phyloP scores from a whole-genome alignment of 2,329 filamentous ascomycete species.

The Verticillium dahliae region DNA sequence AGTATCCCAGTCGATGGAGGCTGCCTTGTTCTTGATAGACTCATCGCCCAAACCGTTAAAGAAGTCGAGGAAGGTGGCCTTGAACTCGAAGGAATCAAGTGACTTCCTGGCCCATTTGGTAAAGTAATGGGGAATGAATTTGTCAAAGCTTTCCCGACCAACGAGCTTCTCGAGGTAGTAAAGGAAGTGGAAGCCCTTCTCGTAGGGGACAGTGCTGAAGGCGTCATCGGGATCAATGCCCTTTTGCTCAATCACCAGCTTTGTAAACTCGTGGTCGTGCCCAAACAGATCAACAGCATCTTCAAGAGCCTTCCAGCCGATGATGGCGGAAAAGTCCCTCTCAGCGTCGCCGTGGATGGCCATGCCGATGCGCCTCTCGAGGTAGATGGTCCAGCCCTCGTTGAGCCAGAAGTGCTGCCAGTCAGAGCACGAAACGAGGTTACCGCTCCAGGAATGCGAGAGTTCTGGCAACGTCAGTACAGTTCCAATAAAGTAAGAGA shows the following conservation, averaged over 20 bases:
- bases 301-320: constrained; percentile 86
- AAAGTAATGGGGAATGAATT: constrained; percentile 95
- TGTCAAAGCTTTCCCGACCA: constrained; percentile 82
- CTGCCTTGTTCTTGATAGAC: constrained; percentile 56
- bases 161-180: constrained; percentile 85
- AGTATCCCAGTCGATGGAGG: constrained; percentile 78
- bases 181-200: constrained; percentile 93
- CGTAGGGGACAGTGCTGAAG: constrained; percentile 88
- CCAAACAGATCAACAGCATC: constrained; percentile 77
- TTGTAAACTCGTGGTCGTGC: constrained; percentile 84
- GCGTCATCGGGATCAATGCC: constrained; percentile 93
- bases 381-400: constrained; percentile 88
- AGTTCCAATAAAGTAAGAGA: not conserved
- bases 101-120: constrained; percentile 77
- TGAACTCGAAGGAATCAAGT: constrained; percentile 92
- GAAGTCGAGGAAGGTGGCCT: constrained; percentile 78
- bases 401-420: constrained; percentile 46
- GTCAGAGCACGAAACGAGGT: constrained; percentile 7
- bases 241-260: constrained; percentile 79
- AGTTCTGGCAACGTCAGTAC: not conserved
- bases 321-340: constrained; percentile 91
- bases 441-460: constrained; percentile 8
- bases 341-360: constrained; percentile 75
- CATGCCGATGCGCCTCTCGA: constrained; percentile 78
- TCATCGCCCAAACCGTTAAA: constrained; percentile 62